Conservation (phyloP, 805 yeast genomes). For the Hanseniaspora pseudoguilliermondii region DNA sequence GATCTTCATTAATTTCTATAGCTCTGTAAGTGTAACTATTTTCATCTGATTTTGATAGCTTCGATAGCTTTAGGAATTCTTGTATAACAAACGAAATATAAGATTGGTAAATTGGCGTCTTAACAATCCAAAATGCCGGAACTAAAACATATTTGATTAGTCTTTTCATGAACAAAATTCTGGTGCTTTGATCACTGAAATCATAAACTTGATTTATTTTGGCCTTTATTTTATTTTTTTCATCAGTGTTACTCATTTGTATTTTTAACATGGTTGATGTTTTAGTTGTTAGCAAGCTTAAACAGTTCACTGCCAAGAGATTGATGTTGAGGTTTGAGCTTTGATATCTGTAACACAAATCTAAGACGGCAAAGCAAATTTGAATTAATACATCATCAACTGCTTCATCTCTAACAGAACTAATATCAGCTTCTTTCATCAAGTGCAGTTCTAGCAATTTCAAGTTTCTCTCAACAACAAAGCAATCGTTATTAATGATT, state of each 20-base stretch:
- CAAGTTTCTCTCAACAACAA: conserved; percentile 6
- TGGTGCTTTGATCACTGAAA: conserved; percentile 50
- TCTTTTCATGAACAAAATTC: conserved; percentile 47
- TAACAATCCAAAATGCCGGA: conserved; percentile 79
- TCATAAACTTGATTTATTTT: conserved; percentile 40
- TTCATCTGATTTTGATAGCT: conserved; percentile 31
- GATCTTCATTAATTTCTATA: conserved; percentile 30
- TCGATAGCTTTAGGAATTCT: conserved; percentile 58
- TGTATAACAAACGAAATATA: conserved; percentile 84
- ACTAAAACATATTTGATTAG: conserved; percentile 61
- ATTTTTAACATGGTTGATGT: conserved; percentile 49
- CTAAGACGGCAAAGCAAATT: conserved; percentile 41
- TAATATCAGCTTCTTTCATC: not conserved
- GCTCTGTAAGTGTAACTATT: conserved; percentile 17
- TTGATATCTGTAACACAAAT: conserved; percentile 45
- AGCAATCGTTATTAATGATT: conserved; percentile 1
- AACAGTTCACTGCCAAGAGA: conserved; percentile 49
- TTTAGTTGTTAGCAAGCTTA: conserved; percentile 65
- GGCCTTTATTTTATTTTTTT: conserved; percentile 15
- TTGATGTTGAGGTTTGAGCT: conserved; percentile 38
- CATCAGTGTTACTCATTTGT: conserved; percentile 30
- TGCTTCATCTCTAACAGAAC: not conserved
- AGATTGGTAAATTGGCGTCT: conserved; percentile 71
- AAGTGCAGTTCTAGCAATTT: not conserved
- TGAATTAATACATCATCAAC: conserved; percentile 27